Evolutionary conservation across 2,329 filamentous ascomycete species (phyloP), one percentile per base, ranked within the genome.

Genomic region (Calonectria hawksworthii): DNA sequence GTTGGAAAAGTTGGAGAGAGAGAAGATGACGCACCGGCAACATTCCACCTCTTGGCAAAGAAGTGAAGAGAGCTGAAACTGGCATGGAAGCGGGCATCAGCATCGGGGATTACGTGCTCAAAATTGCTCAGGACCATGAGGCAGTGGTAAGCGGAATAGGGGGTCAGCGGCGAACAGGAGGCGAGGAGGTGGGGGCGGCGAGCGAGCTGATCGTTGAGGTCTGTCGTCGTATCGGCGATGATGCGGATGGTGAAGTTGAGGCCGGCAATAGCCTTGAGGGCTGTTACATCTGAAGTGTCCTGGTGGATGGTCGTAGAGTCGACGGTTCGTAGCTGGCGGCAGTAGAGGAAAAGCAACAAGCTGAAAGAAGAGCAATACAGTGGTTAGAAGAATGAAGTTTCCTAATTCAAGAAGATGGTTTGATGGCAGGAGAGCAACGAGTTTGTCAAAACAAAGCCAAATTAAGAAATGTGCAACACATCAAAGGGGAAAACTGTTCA

Each of bases 171-270:
- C 16, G 83, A 83, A 65, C 82, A 83, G n/a, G 80, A 80, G 34
- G 81, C 81, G 32, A 84, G 78, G 28, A 83, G 79, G 26, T 82
- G 82, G 13, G 84, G 82, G 14, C 79, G 78, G 47, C 80, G 81
- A 28, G 81, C 78, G 34, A 84, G 82, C 63, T 83, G 82, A 47
- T 82, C 79, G 67, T 84, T 84, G 64, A 84, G 82, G 41, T 84
- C 82, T 50, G 80, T 80, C n/a, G 83, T 84, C 28, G 83, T 83
- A 68, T 85, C 83, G 68, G 82, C 80, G 47, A 85, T 82, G 64
- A 85, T 83, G 59, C 83, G 81, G 44, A 85, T 82, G 68, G 83
- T 83, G 70, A 85, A 85, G 76, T 85, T 85, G 70, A 85, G 80
- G 68, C 83, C 84, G 18, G 83, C 83, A 21, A 85, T 82, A 74